phyloP scores from a whole-genome alignment of 257 asterid genomes.

The Paulownia fortunei region DNA sequence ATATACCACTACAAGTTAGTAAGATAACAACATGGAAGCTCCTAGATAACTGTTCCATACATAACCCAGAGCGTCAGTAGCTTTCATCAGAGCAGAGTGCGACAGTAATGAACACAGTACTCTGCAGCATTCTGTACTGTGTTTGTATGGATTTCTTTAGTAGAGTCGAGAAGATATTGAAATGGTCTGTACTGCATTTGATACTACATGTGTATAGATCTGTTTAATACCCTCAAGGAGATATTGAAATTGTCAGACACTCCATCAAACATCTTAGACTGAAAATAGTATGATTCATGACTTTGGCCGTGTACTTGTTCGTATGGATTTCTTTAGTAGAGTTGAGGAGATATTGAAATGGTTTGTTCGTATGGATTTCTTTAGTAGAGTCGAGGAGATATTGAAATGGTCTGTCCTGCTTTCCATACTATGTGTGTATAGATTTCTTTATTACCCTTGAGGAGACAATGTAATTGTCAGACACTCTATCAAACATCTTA shows the following conservation, averaged over 20 bases:
- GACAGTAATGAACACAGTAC: neutral
- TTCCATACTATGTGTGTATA: too few relatives aligned
- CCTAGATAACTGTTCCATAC: neutral
- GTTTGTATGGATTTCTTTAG: neutral
- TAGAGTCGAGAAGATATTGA: neutral
- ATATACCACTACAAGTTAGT: neutral
- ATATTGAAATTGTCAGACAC: constrained; percentile 13
- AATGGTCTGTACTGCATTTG: neutral
- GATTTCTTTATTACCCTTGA: too few relatives aligned
- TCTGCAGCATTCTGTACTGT: neutral
- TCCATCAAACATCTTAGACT: too few relatives aligned
- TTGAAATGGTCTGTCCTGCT: too few relatives aligned
- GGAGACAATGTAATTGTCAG: too few relatives aligned
- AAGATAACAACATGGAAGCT: neutral
- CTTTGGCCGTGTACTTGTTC: too few relatives aligned
- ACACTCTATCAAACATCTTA: too few relatives aligned
- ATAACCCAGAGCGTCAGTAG: neutral
- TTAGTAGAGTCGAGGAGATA: too few relatives aligned
- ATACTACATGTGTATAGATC: neutral
- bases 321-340: too few relatives aligned
- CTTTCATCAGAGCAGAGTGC: neutral
- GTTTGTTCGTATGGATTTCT: too few relatives aligned
- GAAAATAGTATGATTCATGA: too few relatives aligned
- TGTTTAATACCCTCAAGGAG: neutral
- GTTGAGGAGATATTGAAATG: too few relatives aligned